These are phyloP conservation scores for Quercus cerris DNA, from an alignment of 306 rosid species.

Conservation along the genomic window DNA sequence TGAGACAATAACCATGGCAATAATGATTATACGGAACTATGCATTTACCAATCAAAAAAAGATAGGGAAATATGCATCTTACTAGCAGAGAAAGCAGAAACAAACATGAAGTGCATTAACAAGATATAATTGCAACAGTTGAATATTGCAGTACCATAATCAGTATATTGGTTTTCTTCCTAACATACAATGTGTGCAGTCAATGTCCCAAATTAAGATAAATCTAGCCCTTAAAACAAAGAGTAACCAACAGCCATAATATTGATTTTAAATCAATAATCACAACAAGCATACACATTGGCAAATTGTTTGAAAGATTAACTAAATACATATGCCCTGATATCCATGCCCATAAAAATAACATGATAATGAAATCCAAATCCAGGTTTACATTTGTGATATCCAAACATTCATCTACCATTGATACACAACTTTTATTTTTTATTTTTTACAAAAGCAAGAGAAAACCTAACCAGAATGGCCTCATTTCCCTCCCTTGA, in stretches of 20 bases:
- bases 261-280: not conserved
- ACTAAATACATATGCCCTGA: not conserved
- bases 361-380: not conserved
- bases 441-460: not conserved
- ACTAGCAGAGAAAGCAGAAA: not conserved
- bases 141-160: not conserved
- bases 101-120: not conserved
- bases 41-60: too few relatives aligned
- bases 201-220: not conserved
- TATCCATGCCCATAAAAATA: not conserved
- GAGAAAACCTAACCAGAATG: not conserved
- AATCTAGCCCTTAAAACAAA: not conserved
- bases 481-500: not conserved
- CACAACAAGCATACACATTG: not conserved
- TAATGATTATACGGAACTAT: not conserved
- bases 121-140: not conserved
- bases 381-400: not conserved
- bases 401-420: conserved; percentile 4
- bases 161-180: not conserved
- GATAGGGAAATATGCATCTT: not conserved
- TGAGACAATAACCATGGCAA: conserved; percentile 7
- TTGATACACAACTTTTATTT: not conserved
- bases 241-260: not conserved
- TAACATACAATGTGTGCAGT: not conserved
- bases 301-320: not conserved